These are phyloP conservation scores for Pythium phragmitis DNA, from an alignment of 352 stramenopile species.

Conservation along the genomic window DNA sequence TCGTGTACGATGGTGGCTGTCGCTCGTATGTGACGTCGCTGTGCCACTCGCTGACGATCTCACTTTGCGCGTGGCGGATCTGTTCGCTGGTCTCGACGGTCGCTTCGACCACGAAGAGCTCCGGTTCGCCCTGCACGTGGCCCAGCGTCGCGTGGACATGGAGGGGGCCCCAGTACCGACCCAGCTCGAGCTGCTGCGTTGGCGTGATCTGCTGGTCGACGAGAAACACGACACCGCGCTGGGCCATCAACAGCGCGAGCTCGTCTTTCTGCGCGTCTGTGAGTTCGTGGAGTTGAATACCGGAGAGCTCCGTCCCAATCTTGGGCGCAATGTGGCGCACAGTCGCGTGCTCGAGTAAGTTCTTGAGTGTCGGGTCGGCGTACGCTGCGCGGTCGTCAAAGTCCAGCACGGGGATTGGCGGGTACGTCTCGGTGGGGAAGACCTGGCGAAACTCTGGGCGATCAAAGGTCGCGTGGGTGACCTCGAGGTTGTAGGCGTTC, in stretches of 20 bases:
- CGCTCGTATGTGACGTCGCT: conserved; percentile 40
- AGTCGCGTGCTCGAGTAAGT: conserved; percentile 26
- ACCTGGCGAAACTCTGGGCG: conserved; percentile 27
- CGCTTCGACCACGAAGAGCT: conserved; percentile 28
- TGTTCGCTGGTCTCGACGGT: conserved; percentile 18
- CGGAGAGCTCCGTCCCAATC: conserved; percentile 30
- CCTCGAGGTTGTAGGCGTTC: conserved; percentile 23
- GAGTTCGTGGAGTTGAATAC: conserved; percentile 35
- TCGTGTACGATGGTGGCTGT: conserved; percentile 36
- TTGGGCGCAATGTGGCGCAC: conserved; percentile 25
- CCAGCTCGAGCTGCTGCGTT: conserved; percentile 29
- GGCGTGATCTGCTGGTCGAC: conserved; percentile 23
- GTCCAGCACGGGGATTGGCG: conserved; percentile 30
- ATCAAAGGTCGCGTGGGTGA: conserved; percentile 18
- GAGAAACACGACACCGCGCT: conserved; percentile 23
- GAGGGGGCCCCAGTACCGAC: conserved; percentile 32
- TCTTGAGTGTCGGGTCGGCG: conserved; percentile 38
- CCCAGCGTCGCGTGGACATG: conserved; percentile 33
- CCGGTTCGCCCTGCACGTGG: conserved; percentile 26
- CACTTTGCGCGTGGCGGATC: conserved; percentile 27
- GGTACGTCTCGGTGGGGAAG: conserved; percentile 29
- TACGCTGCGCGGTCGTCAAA: conserved; percentile 33
- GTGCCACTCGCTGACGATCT: conserved; percentile 37
- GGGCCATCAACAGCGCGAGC: conserved; percentile 17
- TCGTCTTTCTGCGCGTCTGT: conserved; percentile 31